Base-by-base conservation (phyloP, 345 rosid genomes). In the Ailanthus altissimus region DNA sequence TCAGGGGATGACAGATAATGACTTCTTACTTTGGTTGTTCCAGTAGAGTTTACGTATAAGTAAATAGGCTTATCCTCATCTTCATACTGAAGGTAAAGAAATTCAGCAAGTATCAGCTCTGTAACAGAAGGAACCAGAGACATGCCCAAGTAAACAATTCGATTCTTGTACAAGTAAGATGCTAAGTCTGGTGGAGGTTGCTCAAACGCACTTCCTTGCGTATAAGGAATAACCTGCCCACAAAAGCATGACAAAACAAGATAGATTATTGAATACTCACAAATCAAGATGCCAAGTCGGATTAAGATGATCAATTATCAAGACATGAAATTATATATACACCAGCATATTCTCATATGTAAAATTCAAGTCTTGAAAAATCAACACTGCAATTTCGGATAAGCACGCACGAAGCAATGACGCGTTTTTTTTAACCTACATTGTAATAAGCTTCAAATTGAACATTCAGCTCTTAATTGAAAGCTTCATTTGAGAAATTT, bases 141-240 rank as follows among this genome's bases (percentile, higher is more conserved):
- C 98, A 93, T 92, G 75, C 98, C 99, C 90, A 96, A 80, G 85
- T 96, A 96, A 40, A 96, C 94, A 78, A 96, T 96, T 47, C 97
- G 83, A 59, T 91, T 88, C 81, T 90, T 90, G 84, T 82, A 90
- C 79, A 96, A 78, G 84, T 92, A 92, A 5, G 98, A 93, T 28
- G 98, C 94, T 68, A 95, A 81, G 83, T 93, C 97, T 18, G 98
- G 98, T 56, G 99, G 98, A 76, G 99, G 98, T 81, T 91, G 97
- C 83, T 89, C 97, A 83, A 86, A 88, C 14, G 93, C 92, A 88
- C 87, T 86, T 81, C 93, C 96, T 66, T 84, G 81, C 15, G 89
- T 77, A 81, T 82, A 92, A 15, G 99, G 97, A 85, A 92, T 93
- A 79, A 93, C 98, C 99, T 95, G 84, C 53, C 77, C 60, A 85